A percentile compares a stretch with the other conserved stretches of the same genome.
These are phyloP conservation scores for Naganishia vaughanmartiniae DNA, from an alignment of 768 basidiomycete genomes.

Conservation along the genomic window DNA sequence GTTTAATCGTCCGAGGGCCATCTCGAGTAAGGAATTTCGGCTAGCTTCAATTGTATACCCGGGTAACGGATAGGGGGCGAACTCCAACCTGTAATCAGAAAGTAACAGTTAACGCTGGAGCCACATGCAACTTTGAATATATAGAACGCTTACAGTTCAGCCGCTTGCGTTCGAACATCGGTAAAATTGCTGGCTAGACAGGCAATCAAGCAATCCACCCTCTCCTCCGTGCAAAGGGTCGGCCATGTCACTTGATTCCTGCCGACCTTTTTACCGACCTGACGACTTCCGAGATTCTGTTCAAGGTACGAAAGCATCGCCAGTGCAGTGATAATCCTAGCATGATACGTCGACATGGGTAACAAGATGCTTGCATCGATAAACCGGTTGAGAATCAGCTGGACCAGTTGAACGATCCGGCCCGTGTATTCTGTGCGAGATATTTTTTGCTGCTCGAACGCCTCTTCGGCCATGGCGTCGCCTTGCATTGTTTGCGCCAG, in stretches of 20 bases:
- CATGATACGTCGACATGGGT: slow-evolving; percentile 28
- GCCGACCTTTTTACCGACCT: not conserved
- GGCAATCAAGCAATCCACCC: slow-evolving; percentile 40
- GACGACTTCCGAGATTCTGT: not conserved
- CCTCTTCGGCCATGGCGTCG: not conserved
- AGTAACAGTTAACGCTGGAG: not conserved
- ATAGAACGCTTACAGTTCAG: slow-evolving; percentile 41
- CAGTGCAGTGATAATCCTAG: slow-evolving; percentile 26
- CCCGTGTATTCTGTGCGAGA: not conserved
- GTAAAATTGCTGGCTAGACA: slow-evolving; percentile 49
- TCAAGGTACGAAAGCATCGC: slow-evolving; percentile 22
- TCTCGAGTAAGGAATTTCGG: slow-evolving; percentile 33
- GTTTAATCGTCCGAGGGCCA: slow-evolving; percentile 38
- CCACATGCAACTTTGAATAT: not conserved
- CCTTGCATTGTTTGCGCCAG: slow-evolving; percentile 1
- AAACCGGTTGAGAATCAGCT: slow-evolving; percentile 7
- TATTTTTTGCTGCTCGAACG: not conserved
- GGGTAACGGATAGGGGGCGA: slow-evolving; percentile 40
- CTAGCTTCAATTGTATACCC: slow-evolving; percentile 35
- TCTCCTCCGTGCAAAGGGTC: slow-evolving; percentile 35
- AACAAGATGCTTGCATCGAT: slow-evolving; percentile 20
- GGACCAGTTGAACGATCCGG: slow-evolving; percentile 1
- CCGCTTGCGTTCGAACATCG: slow-evolving; percentile 41
- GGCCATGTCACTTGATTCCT: slow-evolving; percentile 18
- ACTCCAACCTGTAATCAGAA: slow-evolving; percentile 33